Evolutionary conservation across 768 basidiomycete genomes (phyloP).

Genomic region (Collybia sp.): DNA sequence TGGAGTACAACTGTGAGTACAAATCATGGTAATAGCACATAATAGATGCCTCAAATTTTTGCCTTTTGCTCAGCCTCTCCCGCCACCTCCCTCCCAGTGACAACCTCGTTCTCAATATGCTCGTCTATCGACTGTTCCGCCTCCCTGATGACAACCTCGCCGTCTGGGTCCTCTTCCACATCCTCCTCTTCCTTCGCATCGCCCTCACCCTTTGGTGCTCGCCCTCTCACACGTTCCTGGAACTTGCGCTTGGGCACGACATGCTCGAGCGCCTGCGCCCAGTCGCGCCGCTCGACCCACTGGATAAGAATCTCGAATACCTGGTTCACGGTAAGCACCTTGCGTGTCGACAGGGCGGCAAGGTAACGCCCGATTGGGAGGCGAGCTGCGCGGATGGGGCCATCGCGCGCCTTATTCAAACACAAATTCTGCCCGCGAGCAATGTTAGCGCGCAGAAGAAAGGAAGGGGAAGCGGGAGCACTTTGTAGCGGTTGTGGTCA

Average conservation of each 20-base stretch:
- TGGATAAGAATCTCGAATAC: constrained; percentile 88
- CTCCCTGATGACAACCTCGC: background rate
- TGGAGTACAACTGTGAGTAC: too few relatives aligned
- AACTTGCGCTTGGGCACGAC: constrained; percentile 95
- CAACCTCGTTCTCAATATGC: too few relatives aligned
- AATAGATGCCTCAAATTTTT: too few relatives aligned
- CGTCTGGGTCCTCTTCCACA: constrained; percentile 13
- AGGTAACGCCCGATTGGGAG: constrained; percentile 95
- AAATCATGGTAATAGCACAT: too few relatives aligned
- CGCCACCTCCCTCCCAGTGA: too few relatives aligned
- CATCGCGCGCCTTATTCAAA: constrained; percentile 73
- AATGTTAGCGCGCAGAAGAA: constrained; percentile 3
- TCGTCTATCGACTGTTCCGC: too few relatives aligned
- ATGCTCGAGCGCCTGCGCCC: constrained; percentile 83
- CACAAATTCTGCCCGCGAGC: constrained; percentile 68
- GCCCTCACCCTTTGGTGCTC: constrained; percentile 26
- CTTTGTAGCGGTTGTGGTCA: constrained; percentile 97
- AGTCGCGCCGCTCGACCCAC: constrained; percentile 83
- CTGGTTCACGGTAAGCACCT: constrained; percentile 97
- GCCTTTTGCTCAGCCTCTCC: too few relatives aligned
- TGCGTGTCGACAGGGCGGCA: constrained; percentile 79
- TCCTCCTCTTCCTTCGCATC: constrained; percentile 7
- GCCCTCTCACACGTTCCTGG: constrained; percentile 17
- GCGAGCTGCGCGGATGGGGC: constrained; percentile 78
- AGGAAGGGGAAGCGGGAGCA: constrained; percentile 13